These are phyloP conservation scores for thale cress (Arabidopsis thaliana) DNA, from an alignment of 345 rosid species.

Conservation along the genomic window TAIR10.1 NC_003070.9:27955501-27956000, in stretches of 20 bases:
- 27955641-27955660: slow-evolving; percentile 65
- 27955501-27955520: slow-evolving; percentile 75
- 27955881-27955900: slow-evolving; percentile 68
- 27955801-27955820: slow-evolving; percentile 68
- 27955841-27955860: slow-evolving; percentile 63
- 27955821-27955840: slow-evolving; percentile 74
- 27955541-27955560: slow-evolving; percentile 63
- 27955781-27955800: slow-evolving; percentile 65
- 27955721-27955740: slow-evolving; percentile 83
- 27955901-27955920: slow-evolving; percentile 68
- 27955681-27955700: slow-evolving; percentile 72
- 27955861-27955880: slow-evolving; percentile 88
- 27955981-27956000: slow-evolving; percentile 79
- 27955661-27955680: slow-evolving; percentile 68
- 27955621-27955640: slow-evolving; percentile 70
- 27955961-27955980: slow-evolving; percentile 65
- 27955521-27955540: slow-evolving; percentile 62
- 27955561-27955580: slow-evolving; percentile 63
- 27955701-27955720: slow-evolving; percentile 54
- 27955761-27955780: slow-evolving; percentile 58
- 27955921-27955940: slow-evolving; percentile 82
- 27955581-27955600: slow-evolving; percentile 72
- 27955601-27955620: slow-evolving; percentile 68
- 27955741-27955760: slow-evolving; percentile 72
- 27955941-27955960: slow-evolving; percentile 91